phyloP scores from a whole-genome alignment of 352 stramenopile genomes.

The Pseudoperonospora humuli region DNA sequence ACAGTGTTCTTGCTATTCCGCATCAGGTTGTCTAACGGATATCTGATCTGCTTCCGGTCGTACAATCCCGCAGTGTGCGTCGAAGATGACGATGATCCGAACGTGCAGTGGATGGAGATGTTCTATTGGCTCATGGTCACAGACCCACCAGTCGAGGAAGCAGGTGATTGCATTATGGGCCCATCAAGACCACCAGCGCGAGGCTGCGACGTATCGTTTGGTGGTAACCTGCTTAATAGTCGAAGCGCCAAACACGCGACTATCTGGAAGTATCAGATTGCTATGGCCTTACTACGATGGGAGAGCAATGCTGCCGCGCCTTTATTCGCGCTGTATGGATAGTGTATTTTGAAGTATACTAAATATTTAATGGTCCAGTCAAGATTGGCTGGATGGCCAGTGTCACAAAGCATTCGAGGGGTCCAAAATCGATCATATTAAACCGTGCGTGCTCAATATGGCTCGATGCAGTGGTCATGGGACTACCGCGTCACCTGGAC shows the following conservation, averaged over 20 bases:
- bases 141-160: slow-evolving; percentile 23
- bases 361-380: slow-evolving; percentile 17
- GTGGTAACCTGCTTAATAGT: slow-evolving; percentile 58
- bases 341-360: slow-evolving; percentile 9
- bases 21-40: slow-evolving; percentile 44
- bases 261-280: slow-evolving; percentile 79
- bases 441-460: too few species aligned
- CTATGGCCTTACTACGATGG: slow-evolving; percentile 66
- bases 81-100: slow-evolving; percentile 48
- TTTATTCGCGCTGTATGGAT: slow-evolving; percentile 59
- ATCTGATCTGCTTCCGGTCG: slow-evolving; percentile 66
- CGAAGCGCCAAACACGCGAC: slow-evolving; percentile 52
- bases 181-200: slow-evolving; percentile 9
- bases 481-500: too few species aligned
- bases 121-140: slow-evolving; percentile 74
- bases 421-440: too few species aligned
- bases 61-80: slow-evolving; percentile 52
- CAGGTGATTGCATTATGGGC: slow-evolving; percentile 5
- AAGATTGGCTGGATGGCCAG: neutral
- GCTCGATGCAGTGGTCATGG: too few species aligned
- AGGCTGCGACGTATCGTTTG: slow-evolving; percentile 59
- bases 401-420: too few species aligned
- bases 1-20: slow-evolving; percentile 72
- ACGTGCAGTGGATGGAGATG: slow-evolving; percentile 75
- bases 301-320: slow-evolving; percentile 72